phyloP scores from a whole-genome alignment of 2,329 filamentous ascomycete genomes.

The Sporothrix pallida region DNA sequence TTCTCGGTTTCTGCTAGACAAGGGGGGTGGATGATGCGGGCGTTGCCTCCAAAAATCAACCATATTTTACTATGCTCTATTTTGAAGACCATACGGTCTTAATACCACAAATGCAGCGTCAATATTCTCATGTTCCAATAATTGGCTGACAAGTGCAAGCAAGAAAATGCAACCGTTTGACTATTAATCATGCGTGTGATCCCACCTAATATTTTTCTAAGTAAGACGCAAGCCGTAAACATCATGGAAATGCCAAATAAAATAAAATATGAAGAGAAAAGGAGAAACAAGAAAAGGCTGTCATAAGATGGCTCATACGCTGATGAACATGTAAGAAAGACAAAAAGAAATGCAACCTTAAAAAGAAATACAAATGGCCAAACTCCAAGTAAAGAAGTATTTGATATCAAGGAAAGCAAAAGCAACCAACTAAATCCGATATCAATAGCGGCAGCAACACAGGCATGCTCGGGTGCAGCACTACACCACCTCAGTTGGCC shows the following conservation, averaged over 20 bases:
- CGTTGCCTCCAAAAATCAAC: conserved; percentile 2
- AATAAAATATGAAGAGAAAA: background rate
- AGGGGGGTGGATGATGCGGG: background rate
- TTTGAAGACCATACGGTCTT: no score
- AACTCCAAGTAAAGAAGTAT: background rate
- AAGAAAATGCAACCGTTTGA: background rate
- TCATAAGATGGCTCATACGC: conserved; percentile 15
- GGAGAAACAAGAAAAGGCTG: background rate
- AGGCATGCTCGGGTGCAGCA: conserved; percentile 30
- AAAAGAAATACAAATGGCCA: background rate
- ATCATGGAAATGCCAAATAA: conserved; percentile 11
- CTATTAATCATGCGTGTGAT: background rate
- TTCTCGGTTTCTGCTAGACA: conserved; percentile 10
- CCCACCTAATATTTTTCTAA: background rate
- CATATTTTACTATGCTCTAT: background rate
- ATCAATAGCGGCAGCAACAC: background rate
- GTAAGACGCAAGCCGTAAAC: conserved; percentile 23
- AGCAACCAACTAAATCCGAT: background rate
- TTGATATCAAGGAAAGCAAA: conserved; percentile 12
- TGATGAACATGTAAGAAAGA: conserved; percentile 17
- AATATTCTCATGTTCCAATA: no score
- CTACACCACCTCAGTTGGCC: conserved; percentile 45
- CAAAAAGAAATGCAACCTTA: background rate
- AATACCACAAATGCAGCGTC: no score
- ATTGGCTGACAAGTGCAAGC: background rate